phyloP scores from a whole-genome alignment of 2,329 filamentous ascomycete genomes.

The Talaromyces albobiverticillius region DNA sequence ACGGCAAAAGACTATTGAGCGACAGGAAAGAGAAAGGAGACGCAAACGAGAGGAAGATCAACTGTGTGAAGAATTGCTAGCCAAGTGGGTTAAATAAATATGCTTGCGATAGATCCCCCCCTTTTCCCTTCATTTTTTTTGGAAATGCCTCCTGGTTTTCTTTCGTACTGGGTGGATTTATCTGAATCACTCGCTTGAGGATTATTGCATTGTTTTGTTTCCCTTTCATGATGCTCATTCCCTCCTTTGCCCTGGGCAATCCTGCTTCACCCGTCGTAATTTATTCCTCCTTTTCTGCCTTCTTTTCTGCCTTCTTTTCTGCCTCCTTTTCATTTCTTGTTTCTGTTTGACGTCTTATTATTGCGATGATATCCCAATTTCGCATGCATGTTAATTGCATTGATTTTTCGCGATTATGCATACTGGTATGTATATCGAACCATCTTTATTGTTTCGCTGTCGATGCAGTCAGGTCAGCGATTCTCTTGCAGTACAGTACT shows the following conservation, averaged over 20 bases:
- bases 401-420: not conserved
- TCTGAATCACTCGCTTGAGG: not conserved
- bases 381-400: slow-evolving; percentile 4
- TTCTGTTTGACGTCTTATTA: slow-evolving; percentile 6
- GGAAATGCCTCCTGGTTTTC: not conserved
- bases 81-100: slow-evolving; percentile 12
- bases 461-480: not conserved
- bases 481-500: not conserved
- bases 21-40: slow-evolving; percentile 9
- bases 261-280: no score
- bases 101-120: no score
- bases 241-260: no score
- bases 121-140: not conserved
- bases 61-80: slow-evolving; percentile 9
- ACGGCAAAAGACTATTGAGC: slow-evolving; percentile 7
- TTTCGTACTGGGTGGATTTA: not conserved
- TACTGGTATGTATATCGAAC: not conserved
- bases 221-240: not conserved
- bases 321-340: not conserved
- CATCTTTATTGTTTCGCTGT: not conserved
- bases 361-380: slow-evolving; percentile 16
- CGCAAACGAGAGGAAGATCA: slow-evolving; percentile 13
- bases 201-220: not conserved
- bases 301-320: not conserved
- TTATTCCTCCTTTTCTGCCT: not conserved